Evolutionary conservation across 2,329 filamentous ascomycete species (phyloP), one percentile per base, ranked within the genome.

Genomic region (Beauveria scarabaeidicola): DNA sequence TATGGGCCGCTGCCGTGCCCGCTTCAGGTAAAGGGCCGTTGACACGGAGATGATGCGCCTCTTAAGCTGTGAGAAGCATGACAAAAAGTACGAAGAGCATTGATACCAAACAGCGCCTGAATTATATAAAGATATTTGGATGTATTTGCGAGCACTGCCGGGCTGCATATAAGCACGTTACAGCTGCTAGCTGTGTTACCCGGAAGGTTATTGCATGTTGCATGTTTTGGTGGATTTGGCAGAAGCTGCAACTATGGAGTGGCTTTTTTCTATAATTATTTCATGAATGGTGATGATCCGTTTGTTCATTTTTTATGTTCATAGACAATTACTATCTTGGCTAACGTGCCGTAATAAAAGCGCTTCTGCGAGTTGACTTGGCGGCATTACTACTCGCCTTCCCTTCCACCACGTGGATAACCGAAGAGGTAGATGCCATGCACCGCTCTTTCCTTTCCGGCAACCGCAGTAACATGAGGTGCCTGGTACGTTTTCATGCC

Each of bases 1-100:
- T 65, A 99, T 97, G 94, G 94, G 94, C 65, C 87, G 93, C 64
- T 97, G 93, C 83, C 88, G 92, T 64, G 90, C 93, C 61, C 85
- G 91, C 71, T 97, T 97, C 81, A 80, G 84, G 74, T 87, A 77
- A 73, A 58, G 25, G 25, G 19, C 23, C 25, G 13, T 25, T 54
- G 25, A 43, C 21, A n/a, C n/a, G 40, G 48, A 23, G 38, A 57
- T 13, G 44, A 23, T 13, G 46, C 38, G 10, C 15, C n/a, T 38
- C 53, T 57, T 8, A 21, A 50, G 47, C 13, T 52, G 36, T 44
- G 47, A 43, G 47, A 52, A 21, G 54, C 19, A 52, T 44, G 36
- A 50, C 32, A 19, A 52, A 56, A 58, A 32, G 13, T 41, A 58
- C 27, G 56, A 46, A 29, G 46, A 58, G 56, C 56, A 60, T 59